Conservation (phyloP, 1,139 yeast genomes). For the Kodamaea sp. region DNA sequence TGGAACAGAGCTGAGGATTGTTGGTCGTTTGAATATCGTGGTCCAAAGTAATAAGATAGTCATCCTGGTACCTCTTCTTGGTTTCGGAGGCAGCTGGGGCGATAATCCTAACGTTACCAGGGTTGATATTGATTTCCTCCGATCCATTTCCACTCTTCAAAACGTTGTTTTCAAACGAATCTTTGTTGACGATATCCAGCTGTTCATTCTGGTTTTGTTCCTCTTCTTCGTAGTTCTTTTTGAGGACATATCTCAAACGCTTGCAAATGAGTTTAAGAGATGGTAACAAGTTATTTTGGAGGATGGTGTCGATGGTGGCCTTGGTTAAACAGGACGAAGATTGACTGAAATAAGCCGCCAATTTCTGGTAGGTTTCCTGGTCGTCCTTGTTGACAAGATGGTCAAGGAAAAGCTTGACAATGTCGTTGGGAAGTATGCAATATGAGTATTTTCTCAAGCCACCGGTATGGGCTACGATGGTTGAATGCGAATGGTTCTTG, state of each 20-base stretch:
- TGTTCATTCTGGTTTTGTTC: constrained; percentile 8
- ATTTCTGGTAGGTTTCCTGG: constrained; percentile 2
- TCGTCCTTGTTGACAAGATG: constrained; percentile 31
- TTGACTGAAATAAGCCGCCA: constrained; percentile 13
- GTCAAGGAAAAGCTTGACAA: constrained; percentile 23
- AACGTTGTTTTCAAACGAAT: constrained; percentile 6
- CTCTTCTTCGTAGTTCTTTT: constrained; percentile 22
- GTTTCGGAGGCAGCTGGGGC: constrained; percentile 3
- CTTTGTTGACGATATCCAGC: constrained; percentile 6
- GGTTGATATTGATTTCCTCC: neutral
- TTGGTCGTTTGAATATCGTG: constrained; percentile 40
- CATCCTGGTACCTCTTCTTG: constrained; percentile 28
- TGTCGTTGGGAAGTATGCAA: constrained; percentile 39
- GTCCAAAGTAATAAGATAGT: constrained; percentile 37
- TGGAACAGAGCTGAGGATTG: constrained; percentile 18
- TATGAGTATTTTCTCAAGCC: constrained; percentile 46
- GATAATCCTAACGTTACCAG: neutral
- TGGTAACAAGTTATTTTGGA: constrained; percentile 51
- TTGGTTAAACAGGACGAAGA: constrained; percentile 25
- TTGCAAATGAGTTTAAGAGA: constrained; percentile 44
- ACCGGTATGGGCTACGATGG: constrained; percentile 40
- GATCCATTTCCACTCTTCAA: constrained; percentile 1
- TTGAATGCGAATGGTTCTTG: constrained; percentile 24
- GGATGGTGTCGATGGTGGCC: constrained; percentile 34
- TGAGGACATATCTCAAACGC: constrained; percentile 50